Conservation (phyloP, 164 flowering plant genomes). For the Sedum album region DNA sequence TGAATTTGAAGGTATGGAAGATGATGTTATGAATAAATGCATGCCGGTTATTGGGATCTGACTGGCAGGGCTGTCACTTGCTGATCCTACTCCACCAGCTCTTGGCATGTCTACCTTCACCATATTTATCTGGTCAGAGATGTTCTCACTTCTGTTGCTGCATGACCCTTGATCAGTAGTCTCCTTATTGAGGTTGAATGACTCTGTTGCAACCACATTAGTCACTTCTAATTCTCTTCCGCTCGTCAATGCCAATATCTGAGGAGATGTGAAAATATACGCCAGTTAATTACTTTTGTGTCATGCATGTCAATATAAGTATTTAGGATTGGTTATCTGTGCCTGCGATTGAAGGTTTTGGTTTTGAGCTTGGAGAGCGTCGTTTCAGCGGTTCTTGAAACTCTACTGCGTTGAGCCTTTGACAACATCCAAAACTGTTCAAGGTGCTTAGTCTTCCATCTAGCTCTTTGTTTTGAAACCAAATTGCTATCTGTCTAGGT, state of each 20-base stretch:
- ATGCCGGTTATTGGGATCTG: neutral
- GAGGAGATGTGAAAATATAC: neutral
- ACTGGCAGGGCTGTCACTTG: neutral
- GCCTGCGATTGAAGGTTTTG: slow-evolving; percentile 66
- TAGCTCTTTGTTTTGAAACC: slow-evolving; percentile 86
- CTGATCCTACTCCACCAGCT: neutral
- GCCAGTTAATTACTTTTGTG: too few species aligned
- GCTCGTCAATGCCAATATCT: neutral
- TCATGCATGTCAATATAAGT: slow-evolving; percentile 53
- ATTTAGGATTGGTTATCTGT: slow-evolving; percentile 32
- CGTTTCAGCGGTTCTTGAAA: slow-evolving; percentile 69
- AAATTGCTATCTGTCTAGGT: slow-evolving; percentile 69
- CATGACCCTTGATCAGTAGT: neutral
- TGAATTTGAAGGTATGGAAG: neutral
- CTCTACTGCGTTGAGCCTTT: slow-evolving; percentile 55
- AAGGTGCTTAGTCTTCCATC: slow-evolving; percentile 80
- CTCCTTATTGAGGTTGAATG: neutral
- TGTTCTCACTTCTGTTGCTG: neutral
- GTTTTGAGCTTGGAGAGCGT: slow-evolving; percentile 52
- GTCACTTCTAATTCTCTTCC: neutral
- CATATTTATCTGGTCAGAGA: neutral
- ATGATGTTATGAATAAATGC: neutral
- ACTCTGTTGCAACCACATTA: neutral
- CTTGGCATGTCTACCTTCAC: neutral
- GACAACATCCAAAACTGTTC: slow-evolving; percentile 55